Percentiles rank a stretch among this genome's conserved stretches.
Evolutionary conservation across 2,329 filamentous ascomycete genomes (phyloP).

Genomic region (Blastomyces emzantsi): DNA sequence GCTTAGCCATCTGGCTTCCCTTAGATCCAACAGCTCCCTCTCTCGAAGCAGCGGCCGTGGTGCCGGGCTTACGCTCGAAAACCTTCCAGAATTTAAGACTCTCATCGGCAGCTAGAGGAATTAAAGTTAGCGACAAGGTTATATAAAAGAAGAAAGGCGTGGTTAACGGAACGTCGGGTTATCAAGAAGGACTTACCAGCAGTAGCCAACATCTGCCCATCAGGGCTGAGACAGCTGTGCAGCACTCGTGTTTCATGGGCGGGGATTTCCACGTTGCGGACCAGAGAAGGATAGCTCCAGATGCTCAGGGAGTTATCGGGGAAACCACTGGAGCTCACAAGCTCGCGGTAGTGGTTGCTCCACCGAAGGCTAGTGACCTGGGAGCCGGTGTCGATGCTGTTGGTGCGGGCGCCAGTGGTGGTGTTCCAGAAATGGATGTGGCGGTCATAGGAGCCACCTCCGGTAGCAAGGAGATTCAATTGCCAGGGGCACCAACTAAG

Average conservation of each 20-base stretch:
- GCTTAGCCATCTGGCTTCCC: constrained; percentile 74
- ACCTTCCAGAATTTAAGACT: constrained; percentile 99
- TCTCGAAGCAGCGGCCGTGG: constrained; percentile 52
- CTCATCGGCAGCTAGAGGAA: constrained; percentile 70
- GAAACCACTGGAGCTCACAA: constrained; percentile 94
- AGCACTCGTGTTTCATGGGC: constrained; percentile 95
- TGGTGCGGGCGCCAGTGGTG: constrained; percentile 91
- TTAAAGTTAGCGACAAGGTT: constrained; percentile 20
- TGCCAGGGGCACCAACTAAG: constrained; percentile 99
- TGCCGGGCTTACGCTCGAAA: constrained; percentile 94
- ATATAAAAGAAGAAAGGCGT: neutral
- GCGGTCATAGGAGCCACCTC: constrained; percentile 90
- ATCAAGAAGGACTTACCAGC: constrained; percentile 50
- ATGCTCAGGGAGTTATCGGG: constrained; percentile 99
- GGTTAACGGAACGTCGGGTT: too few relatives aligned
- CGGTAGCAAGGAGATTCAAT: constrained; percentile 90
- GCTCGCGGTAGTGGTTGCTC: constrained; percentile 96
- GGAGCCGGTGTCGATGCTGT: constrained; percentile 97
- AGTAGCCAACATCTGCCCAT: constrained; percentile 96
- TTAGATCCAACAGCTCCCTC: constrained; percentile 63
- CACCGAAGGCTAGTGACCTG: constrained; percentile 95
- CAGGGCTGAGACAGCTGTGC: constrained; percentile 92
- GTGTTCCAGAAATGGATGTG: constrained; percentile 99
- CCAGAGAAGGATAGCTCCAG: constrained; percentile 96
- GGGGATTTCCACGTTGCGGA: constrained; percentile 96